These are phyloP conservation scores for Abelmoschus esculentus DNA, from an alignment of 345 rosid genomes.

Conservation along the genomic window DNA sequence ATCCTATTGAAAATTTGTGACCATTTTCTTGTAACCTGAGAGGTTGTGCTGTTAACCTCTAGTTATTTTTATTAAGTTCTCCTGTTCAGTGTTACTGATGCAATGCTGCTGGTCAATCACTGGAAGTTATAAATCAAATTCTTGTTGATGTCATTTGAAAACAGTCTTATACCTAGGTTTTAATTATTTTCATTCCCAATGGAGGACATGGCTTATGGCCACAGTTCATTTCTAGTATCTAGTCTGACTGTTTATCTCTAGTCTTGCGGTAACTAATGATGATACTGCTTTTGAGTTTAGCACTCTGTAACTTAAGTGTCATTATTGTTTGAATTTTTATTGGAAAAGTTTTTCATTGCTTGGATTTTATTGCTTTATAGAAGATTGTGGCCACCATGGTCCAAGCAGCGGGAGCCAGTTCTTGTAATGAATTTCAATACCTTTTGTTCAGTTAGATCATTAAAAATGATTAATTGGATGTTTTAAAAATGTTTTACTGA, in stretches of 20 bases:
- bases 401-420: neutral
- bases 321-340: neutral
- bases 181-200: neutral
- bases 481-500: neutral
- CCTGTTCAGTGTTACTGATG: neutral
- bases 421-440: neutral
- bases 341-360: neutral
- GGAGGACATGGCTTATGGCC: neutral
- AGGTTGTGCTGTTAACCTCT: neutral
- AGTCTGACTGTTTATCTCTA: neutral
- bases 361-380: slow-evolving; percentile 1
- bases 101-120: neutral
- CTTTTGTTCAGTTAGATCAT: neutral
- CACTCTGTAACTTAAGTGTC: neutral
- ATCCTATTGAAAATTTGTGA: neutral
- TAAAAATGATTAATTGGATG: neutral
- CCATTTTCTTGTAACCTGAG: neutral
- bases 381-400: neutral
- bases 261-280: neutral
- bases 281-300: neutral
- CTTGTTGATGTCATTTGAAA: neutral
- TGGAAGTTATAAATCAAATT: neutral
- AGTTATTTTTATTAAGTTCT: neutral
- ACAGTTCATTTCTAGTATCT: neutral
- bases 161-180: neutral